These are phyloP conservation scores for Backusella tarrabulga DNA, from an alignment of 192 early-diverging fungal genomes.

Conservation along the genomic window DNA sequence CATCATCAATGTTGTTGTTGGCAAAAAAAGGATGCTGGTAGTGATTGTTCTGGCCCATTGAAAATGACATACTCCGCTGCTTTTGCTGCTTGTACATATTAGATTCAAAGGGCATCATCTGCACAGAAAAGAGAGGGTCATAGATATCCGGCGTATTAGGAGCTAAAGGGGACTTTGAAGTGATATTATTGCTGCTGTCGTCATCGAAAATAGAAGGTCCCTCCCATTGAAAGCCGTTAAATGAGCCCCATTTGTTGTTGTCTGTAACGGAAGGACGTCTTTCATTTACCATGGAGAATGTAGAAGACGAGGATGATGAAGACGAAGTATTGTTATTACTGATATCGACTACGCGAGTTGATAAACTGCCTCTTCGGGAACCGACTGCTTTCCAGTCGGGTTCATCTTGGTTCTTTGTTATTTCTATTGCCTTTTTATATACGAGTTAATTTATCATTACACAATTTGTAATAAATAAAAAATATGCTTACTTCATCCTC, in stretches of 20 bases:
- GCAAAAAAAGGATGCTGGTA: slow-evolving; percentile 20
- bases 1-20: slow-evolving; percentile 27
- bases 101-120: background rate
- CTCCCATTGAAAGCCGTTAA: background rate
- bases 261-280: background rate
- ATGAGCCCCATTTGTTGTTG: background rate
- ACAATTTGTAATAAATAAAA: background rate
- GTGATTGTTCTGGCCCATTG: slow-evolving; percentile 47
- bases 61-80: slow-evolving; percentile 63
- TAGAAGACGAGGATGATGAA: background rate
- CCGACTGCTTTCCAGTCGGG: background rate
- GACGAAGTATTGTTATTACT: background rate
- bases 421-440: background rate
- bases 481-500: slow-evolving; percentile 5
- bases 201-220: slow-evolving; percentile 15
- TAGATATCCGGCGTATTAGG: background rate
- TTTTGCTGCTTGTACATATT: background rate
- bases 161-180: background rate
- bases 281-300: background rate
- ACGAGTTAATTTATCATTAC: background rate
- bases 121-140: background rate
- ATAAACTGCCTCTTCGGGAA: background rate
- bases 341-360: background rate
- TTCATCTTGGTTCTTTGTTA: background rate
- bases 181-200: background rate